Evolutionary conservation across 352 stramenopile species (phyloP), one percentile per base, ranked within the genome.

Genomic region (Pythium folliculosum): DNA sequence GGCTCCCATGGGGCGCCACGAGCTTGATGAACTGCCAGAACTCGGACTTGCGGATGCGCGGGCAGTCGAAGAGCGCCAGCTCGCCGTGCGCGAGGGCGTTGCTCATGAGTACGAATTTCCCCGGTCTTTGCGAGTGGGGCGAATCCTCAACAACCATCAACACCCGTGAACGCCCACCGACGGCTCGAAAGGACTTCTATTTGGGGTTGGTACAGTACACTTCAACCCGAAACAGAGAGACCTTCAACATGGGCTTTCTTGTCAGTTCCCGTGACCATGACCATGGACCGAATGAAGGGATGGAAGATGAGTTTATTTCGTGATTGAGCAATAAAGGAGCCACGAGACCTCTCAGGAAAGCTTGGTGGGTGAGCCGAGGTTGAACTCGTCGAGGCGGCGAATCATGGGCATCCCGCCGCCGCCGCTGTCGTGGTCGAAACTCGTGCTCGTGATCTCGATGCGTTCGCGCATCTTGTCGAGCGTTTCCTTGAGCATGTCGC

Each of bases 401-500:
- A 96, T 91, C 77, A 95, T 93, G 38, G 82, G 78, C 64, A 89
- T 68, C 16, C 78, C 79, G 8, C 64, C 50, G 1, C 64, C 64
- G 17, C 37, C 54, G 23, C 77, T 76, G 50, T 94, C 86, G 67
- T 79, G 86, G 60, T 97, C 89, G 56, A 96, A 96, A 75, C 82
- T 96, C 52, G 82, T 90, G 74, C 90, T 95, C 45, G 85, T 96
- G 55, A 98, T 91, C 73, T 98, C 92, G 53, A 98, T 98, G 63
- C 91, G 89, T 80, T 98, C 92, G 44, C 91, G 84, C 92, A 98
- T 98, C 70, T 97, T 96, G 70, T 98, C 92, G 19, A 98, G 76
- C 22, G 92, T 98, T 71, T 97, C 91, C 66, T 98, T 97, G 22
- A 98, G 81, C 94, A 98, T 98, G 43, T 97, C 90, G 21, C 89